A percentile compares a stretch with the other conserved stretches of the same genome.
phyloP scores from a whole-genome alignment of 805 yeast species.

The Suhomyces canberraensis region DNA sequence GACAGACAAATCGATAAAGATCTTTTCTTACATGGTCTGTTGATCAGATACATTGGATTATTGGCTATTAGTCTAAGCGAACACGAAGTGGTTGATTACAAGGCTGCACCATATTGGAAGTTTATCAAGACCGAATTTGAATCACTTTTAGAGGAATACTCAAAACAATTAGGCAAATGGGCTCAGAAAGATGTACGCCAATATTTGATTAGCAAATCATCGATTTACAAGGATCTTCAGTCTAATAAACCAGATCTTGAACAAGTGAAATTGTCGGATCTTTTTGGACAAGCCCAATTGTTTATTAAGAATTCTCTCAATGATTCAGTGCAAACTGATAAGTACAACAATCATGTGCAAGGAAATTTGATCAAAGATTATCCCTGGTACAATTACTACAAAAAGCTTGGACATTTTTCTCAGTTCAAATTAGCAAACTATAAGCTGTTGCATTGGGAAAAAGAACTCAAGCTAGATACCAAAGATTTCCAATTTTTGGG shows the following conservation, averaged over 20 bases:
- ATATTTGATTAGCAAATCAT: slow-evolving; percentile 17
- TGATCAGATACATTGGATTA: slow-evolving; percentile 36
- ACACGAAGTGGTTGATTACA: slow-evolving; percentile 35
- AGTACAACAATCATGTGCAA: slow-evolving; percentile 44
- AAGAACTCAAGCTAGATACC: slow-evolving; percentile 19
- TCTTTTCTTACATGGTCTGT: slow-evolving; percentile 30
- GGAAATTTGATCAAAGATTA: slow-evolving; percentile 56
- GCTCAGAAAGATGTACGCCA: slow-evolving; percentile 12
- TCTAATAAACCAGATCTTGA: slow-evolving; percentile 4
- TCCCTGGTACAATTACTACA: slow-evolving; percentile 70
- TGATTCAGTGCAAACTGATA: slow-evolving; percentile 46
- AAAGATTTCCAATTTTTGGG: slow-evolving; percentile 19
- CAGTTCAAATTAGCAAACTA: slow-evolving; percentile 53
- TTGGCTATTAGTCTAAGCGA: slow-evolving; percentile 35
- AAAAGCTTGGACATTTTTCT: slow-evolving; percentile 58
- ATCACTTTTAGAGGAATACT: slow-evolving; percentile 13
- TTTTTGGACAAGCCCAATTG: slow-evolving; percentile 11
- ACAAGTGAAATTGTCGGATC: slow-evolving; percentile 9
- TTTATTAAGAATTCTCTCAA: slow-evolving; percentile 12
- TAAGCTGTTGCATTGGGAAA: slow-evolving; percentile 43
- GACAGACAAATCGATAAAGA: slow-evolving; percentile 24
- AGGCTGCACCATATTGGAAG: slow-evolving; percentile 19
- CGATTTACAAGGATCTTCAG: slow-evolving; percentile 20
- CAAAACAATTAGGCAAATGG: slow-evolving; percentile 19
- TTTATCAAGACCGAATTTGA: slow-evolving; percentile 16